These are phyloP conservation scores for Lagerstroemia speciosa DNA, from an alignment of 345 rosid species.

Conservation along the genomic window DNA sequence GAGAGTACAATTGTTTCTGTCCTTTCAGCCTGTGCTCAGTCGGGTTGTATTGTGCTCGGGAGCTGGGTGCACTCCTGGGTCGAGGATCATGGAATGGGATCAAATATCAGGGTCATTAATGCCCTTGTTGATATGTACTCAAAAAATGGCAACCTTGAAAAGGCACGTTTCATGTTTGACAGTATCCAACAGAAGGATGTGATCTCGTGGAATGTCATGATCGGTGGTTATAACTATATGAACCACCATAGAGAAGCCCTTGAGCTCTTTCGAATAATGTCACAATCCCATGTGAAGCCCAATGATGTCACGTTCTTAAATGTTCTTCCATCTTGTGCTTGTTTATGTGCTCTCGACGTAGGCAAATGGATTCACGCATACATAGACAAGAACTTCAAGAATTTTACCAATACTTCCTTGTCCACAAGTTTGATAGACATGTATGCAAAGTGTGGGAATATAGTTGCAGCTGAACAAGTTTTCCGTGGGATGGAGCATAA, in stretches of 20 bases:
- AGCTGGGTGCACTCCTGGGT: constrained; percentile 40
- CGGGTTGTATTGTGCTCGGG: constrained; percentile 41
- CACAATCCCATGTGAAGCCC: constrained; percentile 31
- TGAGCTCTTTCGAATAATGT: constrained; percentile 43
- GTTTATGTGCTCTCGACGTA: constrained; percentile 48
- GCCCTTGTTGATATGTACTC: constrained; percentile 66
- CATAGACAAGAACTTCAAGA: constrained; percentile 29
- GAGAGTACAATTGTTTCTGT: constrained; percentile 57
- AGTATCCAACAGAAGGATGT: constrained; percentile 34
- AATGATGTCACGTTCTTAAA: constrained; percentile 46
- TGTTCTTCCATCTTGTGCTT: constrained; percentile 55
- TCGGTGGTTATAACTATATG: constrained; percentile 44
- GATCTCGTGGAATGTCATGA: constrained; percentile 57
- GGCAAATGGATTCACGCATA: constrained; percentile 67
- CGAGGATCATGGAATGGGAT: constrained; percentile 33
- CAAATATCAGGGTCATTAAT: constrained; percentile 35
- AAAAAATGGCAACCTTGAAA: constrained; percentile 44
- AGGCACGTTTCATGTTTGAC: constrained; percentile 34
- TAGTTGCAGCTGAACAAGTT: constrained; percentile 38
- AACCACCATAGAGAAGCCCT: constrained; percentile 41
- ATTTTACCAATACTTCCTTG: constrained; percentile 19
- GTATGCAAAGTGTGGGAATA: constrained; percentile 58
- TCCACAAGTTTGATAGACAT: constrained; percentile 54
- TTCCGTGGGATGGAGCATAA: constrained; percentile 26
- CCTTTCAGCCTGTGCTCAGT: constrained; percentile 61